A percentile compares a stretch with the other conserved stretches of the same genome.
Conservation (phyloP, 495 filamentous ascomycete species). For the Xylona heveae region DNA sequence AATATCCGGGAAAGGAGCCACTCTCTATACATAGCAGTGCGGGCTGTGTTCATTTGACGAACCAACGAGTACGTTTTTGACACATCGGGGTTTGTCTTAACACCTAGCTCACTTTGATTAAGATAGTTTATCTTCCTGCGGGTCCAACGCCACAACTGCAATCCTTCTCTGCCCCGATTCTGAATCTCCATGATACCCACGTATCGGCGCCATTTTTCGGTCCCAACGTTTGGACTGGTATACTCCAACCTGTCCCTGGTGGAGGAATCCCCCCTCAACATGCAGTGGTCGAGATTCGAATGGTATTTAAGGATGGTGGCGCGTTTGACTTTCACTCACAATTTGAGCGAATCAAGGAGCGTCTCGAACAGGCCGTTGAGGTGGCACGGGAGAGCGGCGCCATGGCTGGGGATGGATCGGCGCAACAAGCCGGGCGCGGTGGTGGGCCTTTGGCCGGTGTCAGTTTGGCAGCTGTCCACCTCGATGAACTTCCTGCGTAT, state of each 20-base stretch:
- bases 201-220: conserved; percentile 86
- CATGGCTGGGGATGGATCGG: conserved; percentile 12
- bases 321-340: conserved; percentile 75
- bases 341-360: conserved; percentile 71
- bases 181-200: conserved; percentile 71
- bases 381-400: conserved; percentile 30
- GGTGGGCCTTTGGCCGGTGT: conserved; percentile 25
- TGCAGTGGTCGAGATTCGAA: conserved; percentile 50
- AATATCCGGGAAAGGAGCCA: conserved; percentile 31
- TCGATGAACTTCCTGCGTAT: conserved; percentile 79
- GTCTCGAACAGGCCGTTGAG: conserved; percentile 57
- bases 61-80: conserved; percentile 46
- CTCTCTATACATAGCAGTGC: conserved; percentile 35
- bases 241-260: conserved; percentile 55
- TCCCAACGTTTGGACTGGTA: conserved; percentile 76
- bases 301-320: conserved; percentile 87
- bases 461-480: conserved; percentile 35
- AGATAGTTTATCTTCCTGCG: conserved; percentile 81
- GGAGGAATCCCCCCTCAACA: conserved; percentile 71
- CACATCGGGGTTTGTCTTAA: too few species aligned
- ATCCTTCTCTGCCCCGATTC: conserved; percentile 75
- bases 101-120: conserved; percentile 2
- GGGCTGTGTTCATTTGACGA: conserved; percentile 63
- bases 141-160: conserved; percentile 44
- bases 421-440: conserved; percentile 9